Evolutionary conservation across 2,329 filamentous ascomycete genomes (phyloP), one percentile per base, ranked within the genome.

Genomic region (Aspergillus jensenii): DNA sequence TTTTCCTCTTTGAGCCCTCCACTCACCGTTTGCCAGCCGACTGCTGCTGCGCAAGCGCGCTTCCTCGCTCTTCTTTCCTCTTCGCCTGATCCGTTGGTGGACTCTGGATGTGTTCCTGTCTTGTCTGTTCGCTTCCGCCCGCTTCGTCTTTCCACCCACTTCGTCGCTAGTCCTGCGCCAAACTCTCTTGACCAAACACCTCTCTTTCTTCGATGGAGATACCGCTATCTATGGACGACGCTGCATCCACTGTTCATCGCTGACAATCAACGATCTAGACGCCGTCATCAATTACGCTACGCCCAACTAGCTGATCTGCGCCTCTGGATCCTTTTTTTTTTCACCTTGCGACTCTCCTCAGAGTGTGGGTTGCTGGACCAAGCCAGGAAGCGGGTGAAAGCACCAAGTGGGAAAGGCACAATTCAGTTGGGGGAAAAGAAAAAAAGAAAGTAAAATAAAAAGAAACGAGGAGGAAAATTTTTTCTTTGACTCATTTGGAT

Each of bases 141-240:
- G 56, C 7, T 31, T 53, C 35, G 35, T 52, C 50, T 50, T 52
- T 43, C 48, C 49, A 57, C 27, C 56, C 53, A 59, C 49, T 37
- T 51, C 50, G 52, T 59, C 59, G 53, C 59, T 59, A 59, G 56
- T 41, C 41, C 54, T 60, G 50, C 54, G 45, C 53, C 52, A 54
- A 56, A 52, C 40, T 31, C 37, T 47, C 49, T 37, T 46, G 50
- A 45, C 59, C 53, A 61, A 57, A 59, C 58, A 62, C 46, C 51
- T 59, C 43, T 55, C 53, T 33, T 52, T 41, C 57, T 71, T 72
- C 69, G 70, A 73, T 73, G 70, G 70, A 73, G 70, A 70, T 63
- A 61, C 59, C 68, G 69, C 69, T 65, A 64, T 62, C 65, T 64
- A 64, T 63, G 64, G 64, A 65, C 61, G 55, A 61, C 61, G 60